A percentile compares a stretch with the other conserved stretches of the same genome.
These are phyloP conservation scores for Fusarium sambucinum DNA, from an alignment of 2,329 filamentous ascomycete species.

Conservation along the genomic window DNA sequence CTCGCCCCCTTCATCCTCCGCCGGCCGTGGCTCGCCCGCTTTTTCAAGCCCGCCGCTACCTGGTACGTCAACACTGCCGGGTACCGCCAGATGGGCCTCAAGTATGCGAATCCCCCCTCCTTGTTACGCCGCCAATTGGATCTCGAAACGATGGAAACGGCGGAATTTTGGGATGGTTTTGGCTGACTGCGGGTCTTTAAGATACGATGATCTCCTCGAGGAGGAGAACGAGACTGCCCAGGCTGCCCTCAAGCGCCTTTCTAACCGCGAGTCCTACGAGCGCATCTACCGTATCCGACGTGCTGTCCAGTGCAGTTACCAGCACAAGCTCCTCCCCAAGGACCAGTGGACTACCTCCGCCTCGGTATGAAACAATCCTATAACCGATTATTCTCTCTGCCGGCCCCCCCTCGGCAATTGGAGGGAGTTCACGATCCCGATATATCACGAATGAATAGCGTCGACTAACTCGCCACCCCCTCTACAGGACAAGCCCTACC, in stretches of 20 bases:
- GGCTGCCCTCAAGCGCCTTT: constrained; percentile 89
- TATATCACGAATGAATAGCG: constrained; percentile 19
- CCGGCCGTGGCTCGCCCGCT: constrained; percentile 84
- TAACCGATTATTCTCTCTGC: constrained; percentile 5
- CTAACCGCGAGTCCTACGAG: constrained; percentile 92
- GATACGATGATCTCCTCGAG: constrained; percentile 93
- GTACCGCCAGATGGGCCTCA: constrained; percentile 92
- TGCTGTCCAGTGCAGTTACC: constrained; percentile 81
- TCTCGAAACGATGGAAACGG: constrained; percentile 3
- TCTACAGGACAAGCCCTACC: constrained; percentile 65
- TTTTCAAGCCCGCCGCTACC: constrained; percentile 83
- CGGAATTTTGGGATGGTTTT: constrained; percentile 5
- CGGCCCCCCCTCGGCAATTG: constrained; percentile 37
- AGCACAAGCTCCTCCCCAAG: constrained; percentile 74
- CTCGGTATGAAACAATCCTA: constrained; percentile 55
- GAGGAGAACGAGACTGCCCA: constrained; percentile 92
- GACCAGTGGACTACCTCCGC: constrained; percentile 70
- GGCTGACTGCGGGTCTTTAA: constrained; percentile 56
- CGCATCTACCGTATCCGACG: constrained; percentile 97
- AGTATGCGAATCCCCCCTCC: constrained; percentile 65
- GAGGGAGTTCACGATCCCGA: constrained; percentile 31
- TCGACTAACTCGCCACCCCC: constrained; percentile 33
- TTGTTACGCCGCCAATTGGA: constrained; percentile 39
- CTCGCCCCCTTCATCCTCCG: constrained; percentile 80
- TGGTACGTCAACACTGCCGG: constrained; percentile 93